These are phyloP conservation scores for Hymenoscyphus repandus DNA, from an alignment of 2,329 filamentous ascomycete genomes.

Conservation along the genomic window DNA sequence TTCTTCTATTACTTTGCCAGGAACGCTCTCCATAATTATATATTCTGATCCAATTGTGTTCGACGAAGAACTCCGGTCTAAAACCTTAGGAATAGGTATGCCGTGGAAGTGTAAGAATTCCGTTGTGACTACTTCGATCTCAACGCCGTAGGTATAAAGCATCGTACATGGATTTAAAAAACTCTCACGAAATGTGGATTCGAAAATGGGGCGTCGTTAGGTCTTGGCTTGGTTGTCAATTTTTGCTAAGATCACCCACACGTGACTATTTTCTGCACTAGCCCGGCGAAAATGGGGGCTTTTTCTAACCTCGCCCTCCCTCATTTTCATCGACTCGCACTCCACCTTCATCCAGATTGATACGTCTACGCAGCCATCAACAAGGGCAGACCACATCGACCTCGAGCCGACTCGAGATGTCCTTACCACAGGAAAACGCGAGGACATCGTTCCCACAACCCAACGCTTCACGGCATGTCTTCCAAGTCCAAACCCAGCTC, in stretches of 20 bases:
- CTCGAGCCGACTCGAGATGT: conserved; percentile 21
- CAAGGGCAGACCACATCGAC: not conserved
- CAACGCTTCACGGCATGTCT: conserved; percentile 20
- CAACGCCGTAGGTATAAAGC: conserved; percentile 13
- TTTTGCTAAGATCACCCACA: too few relatives aligned
- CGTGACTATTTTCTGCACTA: too few relatives aligned
- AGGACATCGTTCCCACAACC: conserved; percentile 20
- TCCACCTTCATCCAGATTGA: conserved; percentile 10
- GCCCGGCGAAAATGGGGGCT: too few relatives aligned
- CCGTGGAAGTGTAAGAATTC: conserved; percentile 22
- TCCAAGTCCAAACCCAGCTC: conserved; percentile 21
- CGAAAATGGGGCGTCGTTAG: too few relatives aligned
- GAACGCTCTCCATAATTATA: conserved; percentile 36
- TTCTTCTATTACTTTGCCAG: conserved; percentile 29
- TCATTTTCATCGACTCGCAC: not conserved
- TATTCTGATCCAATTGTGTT: conserved; percentile 34
- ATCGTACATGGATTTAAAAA: conserved; percentile 18
- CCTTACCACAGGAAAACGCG: conserved; percentile 26
- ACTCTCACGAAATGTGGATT: too few relatives aligned
- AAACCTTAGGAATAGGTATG: conserved; percentile 21
- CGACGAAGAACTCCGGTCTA: conserved; percentile 30
- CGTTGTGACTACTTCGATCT: conserved; percentile 22
- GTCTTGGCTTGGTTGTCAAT: too few relatives aligned
- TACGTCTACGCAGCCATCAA: conserved; percentile 14
- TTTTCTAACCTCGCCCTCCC: not conserved